Conservation (phyloP, 2,329 filamentous ascomycete species). For the Aureobasidium sp. region DNA sequence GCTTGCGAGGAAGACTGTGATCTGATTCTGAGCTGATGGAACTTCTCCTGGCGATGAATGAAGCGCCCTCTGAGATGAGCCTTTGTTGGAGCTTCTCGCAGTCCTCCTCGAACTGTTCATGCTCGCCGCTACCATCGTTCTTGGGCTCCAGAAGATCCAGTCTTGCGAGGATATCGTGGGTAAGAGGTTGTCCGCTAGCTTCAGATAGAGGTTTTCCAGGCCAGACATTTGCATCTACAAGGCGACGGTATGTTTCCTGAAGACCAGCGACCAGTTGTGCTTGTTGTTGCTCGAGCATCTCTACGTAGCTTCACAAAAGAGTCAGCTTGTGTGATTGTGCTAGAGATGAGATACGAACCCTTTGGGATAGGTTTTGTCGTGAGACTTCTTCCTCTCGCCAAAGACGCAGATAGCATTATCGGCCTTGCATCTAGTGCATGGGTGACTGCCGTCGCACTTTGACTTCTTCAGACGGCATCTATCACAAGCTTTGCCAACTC, state of each 20-base stretch:
- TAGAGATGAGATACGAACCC: conserved; percentile 34
- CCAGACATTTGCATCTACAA: conserved; percentile 47
- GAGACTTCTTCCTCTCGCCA: conserved; percentile 56
- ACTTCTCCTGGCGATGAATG: conserved; percentile 40
- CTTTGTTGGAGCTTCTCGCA: conserved; percentile 46
- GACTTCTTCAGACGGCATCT: conserved; percentile 58
- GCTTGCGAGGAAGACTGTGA: conserved; percentile 35
- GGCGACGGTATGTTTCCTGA: conserved; percentile 50
- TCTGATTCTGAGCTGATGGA: conserved; percentile 52
- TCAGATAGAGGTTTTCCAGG: conserved; percentile 45
- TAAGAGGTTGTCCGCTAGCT: conserved; percentile 48
- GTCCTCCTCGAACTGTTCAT: conserved; percentile 51
- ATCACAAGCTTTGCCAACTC: conserved; percentile 59
- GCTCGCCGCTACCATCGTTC: conserved; percentile 36
- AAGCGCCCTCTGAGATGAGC: conserved; percentile 44
- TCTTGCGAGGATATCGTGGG: conserved; percentile 53
- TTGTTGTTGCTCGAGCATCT: conserved; percentile 60
- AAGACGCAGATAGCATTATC: conserved; percentile 59
- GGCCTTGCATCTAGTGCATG: conserved; percentile 52
- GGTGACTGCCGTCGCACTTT: conserved; percentile 56
- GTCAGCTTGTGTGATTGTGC: conserved; percentile 8
- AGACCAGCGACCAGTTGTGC: conserved; percentile 51
- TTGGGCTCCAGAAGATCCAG: conserved; percentile 48
- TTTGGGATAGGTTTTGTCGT: conserved; percentile 61
- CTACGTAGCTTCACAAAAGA: conserved; percentile 45